Conservation (phyloP, 106 monocot genomes). For the Agapanthus africanus region DNA sequence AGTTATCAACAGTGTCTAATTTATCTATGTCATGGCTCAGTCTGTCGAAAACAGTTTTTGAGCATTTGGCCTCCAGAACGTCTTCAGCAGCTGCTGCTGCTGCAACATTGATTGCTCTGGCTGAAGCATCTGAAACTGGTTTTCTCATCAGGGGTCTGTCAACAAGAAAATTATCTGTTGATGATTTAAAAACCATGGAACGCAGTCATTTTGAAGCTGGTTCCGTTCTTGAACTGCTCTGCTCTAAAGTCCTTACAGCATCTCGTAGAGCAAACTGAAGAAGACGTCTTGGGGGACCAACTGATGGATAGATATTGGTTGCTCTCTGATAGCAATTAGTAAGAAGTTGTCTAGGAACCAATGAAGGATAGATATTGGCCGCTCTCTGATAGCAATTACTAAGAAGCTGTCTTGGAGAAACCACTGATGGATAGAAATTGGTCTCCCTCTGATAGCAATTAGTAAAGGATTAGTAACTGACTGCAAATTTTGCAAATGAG, state of each 20-base stretch:
- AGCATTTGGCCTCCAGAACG: constrained; percentile 30
- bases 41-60: constrained; percentile 56
- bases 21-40: constrained; percentile 17
- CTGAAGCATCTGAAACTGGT: constrained; percentile 30
- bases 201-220: constrained; percentile 47
- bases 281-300: constrained; percentile 46
- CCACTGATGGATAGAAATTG: no score
- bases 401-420: no score
- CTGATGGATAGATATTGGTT: background rate
- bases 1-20: constrained; percentile 7
- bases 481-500: background rate
- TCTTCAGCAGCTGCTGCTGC: constrained; percentile 74
- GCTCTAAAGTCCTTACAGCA: constrained; percentile 51
- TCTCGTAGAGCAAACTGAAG: constrained; percentile 93
- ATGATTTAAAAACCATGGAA: constrained; percentile 50
- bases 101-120: constrained; percentile 34
- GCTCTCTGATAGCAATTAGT: background rate
- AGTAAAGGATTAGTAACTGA: background rate
- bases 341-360: no score
- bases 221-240: constrained; percentile 32
- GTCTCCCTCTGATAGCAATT: no score
- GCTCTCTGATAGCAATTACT: no score
- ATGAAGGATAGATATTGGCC: no score
- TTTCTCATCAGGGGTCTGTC: constrained; percentile 23
- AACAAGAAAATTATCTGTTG: constrained; percentile 19